Percentiles rank a stretch among this genome's conserved stretches.
phyloP scores from a whole-genome alignment of 108 stramenopile genomes.

The Schizochytrium sp. region DNA sequence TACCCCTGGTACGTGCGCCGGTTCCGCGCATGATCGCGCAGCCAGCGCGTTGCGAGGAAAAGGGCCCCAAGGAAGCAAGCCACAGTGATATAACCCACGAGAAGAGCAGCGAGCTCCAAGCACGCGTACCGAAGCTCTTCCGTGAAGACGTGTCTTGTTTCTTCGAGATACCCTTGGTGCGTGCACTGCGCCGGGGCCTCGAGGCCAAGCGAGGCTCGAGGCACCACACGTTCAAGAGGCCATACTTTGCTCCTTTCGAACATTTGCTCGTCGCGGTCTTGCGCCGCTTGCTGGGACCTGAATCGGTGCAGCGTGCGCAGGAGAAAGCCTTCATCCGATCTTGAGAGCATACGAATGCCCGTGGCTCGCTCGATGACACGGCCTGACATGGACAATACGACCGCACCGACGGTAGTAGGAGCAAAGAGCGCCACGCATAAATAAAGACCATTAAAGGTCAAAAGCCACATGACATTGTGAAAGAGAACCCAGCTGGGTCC shows the following conservation, averaged over 20 bases:
- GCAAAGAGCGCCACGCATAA: constrained; percentile 7
- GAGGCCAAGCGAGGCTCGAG: background rate
- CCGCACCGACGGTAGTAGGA: background rate
- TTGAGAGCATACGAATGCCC: background rate
- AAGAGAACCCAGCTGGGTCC: constrained; percentile 6
- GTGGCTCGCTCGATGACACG: background rate
- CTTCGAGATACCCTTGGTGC: background rate
- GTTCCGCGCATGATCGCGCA: background rate
- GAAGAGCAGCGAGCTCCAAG: background rate
- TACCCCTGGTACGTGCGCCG: background rate
- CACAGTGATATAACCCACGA: background rate
- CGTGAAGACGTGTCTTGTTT: background rate
- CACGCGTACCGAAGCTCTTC: background rate
- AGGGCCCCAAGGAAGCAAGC: background rate
- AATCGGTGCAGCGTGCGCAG: constrained; percentile 4
- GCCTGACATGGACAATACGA: background rate
- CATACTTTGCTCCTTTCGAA: background rate
- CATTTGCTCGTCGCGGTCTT: background rate
- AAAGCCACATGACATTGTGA: constrained; percentile 16
- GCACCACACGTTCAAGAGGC: background rate
- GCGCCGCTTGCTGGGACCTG: background rate
- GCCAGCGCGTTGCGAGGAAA: background rate
- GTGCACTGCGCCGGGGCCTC: background rate
- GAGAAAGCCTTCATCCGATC: background rate
- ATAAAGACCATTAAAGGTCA: background rate